Conservation (phyloP, 768 basidiomycete genomes). For the Serendipita sp. region DNA sequence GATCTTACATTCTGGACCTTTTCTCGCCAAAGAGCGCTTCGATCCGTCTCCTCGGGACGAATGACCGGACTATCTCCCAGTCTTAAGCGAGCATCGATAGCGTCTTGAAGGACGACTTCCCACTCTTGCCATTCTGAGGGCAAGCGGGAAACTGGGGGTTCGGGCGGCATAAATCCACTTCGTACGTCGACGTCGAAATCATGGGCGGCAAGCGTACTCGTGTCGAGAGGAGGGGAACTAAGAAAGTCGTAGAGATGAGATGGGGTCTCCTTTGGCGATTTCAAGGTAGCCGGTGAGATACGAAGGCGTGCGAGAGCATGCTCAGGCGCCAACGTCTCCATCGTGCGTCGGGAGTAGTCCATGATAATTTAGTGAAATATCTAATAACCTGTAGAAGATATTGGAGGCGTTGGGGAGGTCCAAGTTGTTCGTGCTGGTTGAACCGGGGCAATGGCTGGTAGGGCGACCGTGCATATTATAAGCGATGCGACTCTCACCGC, state of each 20-base stretch:
- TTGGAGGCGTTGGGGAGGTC: no score
- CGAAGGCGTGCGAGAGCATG: background rate
- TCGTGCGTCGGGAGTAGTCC: background rate
- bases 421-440: no score
- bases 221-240: constrained; percentile 20
- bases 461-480: no score
- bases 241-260: background rate
- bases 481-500: no score
- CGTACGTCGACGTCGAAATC: constrained; percentile 86
- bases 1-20: constrained; percentile 44
- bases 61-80: constrained; percentile 41
- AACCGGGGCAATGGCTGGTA: no score
- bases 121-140: constrained; percentile 49
- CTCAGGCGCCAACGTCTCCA: background rate
- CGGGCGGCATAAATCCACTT: constrained; percentile 83
- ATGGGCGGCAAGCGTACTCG: constrained; percentile 56
- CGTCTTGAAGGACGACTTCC: constrained; percentile 46
- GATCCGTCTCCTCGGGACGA: constrained; percentile 30
- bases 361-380: background rate
- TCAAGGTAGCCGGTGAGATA: background rate
- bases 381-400: no score
- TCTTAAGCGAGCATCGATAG: constrained; percentile 32
- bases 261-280: background rate
- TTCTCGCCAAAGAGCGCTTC: constrained; percentile 52
- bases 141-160: constrained; percentile 48